Evolutionary conservation across 2,329 filamentous ascomycete species (phyloP), one percentile per base, ranked within the genome.

Genomic region (Fusarium pseudograminearum): DNA sequence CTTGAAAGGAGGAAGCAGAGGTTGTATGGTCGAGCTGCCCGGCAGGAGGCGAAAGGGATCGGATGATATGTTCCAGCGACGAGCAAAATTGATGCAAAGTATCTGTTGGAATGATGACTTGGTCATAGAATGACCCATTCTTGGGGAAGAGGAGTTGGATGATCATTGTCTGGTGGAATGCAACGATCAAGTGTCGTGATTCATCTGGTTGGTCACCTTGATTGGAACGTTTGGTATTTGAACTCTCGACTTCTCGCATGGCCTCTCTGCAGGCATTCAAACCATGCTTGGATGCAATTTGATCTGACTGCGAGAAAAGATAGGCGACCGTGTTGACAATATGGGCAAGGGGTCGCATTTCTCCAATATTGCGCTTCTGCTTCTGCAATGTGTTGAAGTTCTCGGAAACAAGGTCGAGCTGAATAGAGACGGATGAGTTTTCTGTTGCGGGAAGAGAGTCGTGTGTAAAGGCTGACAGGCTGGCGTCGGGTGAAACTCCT

Each of bases 371-470:
- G 9, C 70, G 65, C 70, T 78, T 80, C 47, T 80, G 78, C 50
- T 76, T 77, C 53, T 79, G 78, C 1, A 80, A 50, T 1, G 78
- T 80, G 64, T 76, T 79, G 55, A 80, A 77, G 65, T 80, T 80
- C 44, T 79, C 78, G 2, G 78, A 80, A 20, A 80, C 75, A 7
- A 78, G 69, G 42, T 80, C 78, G 5, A 80, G 71, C 52, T 77
- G 74, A 22, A 80, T 76, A 24, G 78, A 70, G 40, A 75, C 64
- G 1, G 77, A 80, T 0, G 65, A 73, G 5, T 73, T 68, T 47
- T 79, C 76, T 3, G 73, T 76, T 4, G 71, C 65, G 2, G 78
- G 77, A 2, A 79, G 71, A 41, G 73, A 75, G 30, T 78, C 73
- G 33, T 74, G 70, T 2, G 74, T 70, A 15, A 75, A 68, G 5